A percentile compares a stretch with the other conserved stretches of the same genome.
Evolutionary conservation across 352 stramenopile species (phyloP).

Genomic region (Globisporangium iwayamae): DNA sequence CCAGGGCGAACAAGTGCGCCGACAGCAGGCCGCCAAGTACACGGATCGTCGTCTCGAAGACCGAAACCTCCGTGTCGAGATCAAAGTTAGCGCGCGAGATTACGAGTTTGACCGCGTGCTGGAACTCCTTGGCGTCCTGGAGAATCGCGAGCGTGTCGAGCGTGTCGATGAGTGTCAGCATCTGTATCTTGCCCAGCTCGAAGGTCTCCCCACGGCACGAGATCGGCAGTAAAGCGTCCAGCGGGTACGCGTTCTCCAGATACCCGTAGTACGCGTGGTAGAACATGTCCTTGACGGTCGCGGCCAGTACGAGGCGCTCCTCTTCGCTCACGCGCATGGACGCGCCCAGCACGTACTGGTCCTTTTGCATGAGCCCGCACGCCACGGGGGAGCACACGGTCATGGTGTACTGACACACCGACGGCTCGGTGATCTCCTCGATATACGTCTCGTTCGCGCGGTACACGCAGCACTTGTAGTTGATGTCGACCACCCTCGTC

Average conservation of each 20-base stretch:
- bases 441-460: slow-evolving; percentile 84
- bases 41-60: slow-evolving; percentile 94
- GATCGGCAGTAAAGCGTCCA: slow-evolving; percentile 73
- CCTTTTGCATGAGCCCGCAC: slow-evolving; percentile 64
- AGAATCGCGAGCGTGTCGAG: slow-evolving; percentile 89
- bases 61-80: slow-evolving; percentile 85
- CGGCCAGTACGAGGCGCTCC: slow-evolving; percentile 43
- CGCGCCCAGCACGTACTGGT: slow-evolving; percentile 62
- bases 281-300: slow-evolving; percentile 86
- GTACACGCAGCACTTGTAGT: slow-evolving; percentile 76
- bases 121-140: slow-evolving; percentile 72
- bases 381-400: slow-evolving; percentile 70
- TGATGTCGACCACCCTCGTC: slow-evolving; percentile 27
- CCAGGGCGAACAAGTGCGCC: slow-evolving; percentile 78
- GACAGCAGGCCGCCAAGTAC: slow-evolving; percentile 89
- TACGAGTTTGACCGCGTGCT: slow-evolving; percentile 61
- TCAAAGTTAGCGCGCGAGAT: slow-evolving; percentile 67
- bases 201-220: slow-evolving; percentile 69
- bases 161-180: slow-evolving; percentile 90
- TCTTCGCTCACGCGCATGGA: slow-evolving; percentile 48
- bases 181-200: slow-evolving; percentile 73
- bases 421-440: slow-evolving; percentile 51
- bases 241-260: slow-evolving; percentile 77
- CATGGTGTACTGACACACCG: slow-evolving; percentile 54
- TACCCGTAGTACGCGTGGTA: slow-evolving; percentile 89